A percentile compares a stretch with the other conserved stretches of the same genome.
phyloP scores from a whole-genome alignment of 345 rosid genomes.

The Lepidium didymum region DNA sequence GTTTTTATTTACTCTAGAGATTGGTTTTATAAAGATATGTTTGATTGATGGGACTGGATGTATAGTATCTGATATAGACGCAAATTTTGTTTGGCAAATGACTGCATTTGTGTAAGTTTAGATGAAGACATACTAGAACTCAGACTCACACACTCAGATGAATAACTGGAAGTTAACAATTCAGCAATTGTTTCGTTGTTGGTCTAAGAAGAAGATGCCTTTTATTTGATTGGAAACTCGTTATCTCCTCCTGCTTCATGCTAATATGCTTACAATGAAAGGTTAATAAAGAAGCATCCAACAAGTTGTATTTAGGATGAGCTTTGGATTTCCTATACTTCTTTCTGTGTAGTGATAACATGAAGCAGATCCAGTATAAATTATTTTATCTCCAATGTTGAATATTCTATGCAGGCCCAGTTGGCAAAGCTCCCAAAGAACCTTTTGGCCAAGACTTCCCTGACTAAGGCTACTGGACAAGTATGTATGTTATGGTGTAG shows the following conservation, averaged over 20 bases:
- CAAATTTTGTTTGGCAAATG: neutral
- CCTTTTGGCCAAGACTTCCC: conserved; percentile 64
- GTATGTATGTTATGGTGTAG: conserved; percentile 33
- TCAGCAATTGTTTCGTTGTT: neutral
- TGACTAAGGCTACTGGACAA: conserved; percentile 65
- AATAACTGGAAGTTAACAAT: too few species aligned
- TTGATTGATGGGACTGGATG: neutral
- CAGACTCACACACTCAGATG: neutral
- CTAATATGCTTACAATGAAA: neutral
- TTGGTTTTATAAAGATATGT: neutral
- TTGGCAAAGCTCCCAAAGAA: conserved; percentile 69
- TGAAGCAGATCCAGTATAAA: neutral
- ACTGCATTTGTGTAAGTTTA: neutral
- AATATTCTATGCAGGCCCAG: conserved; percentile 40
- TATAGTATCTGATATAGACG: neutral
- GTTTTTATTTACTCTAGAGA: neutral
- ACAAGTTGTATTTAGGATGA: neutral
- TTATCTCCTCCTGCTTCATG: neutral
- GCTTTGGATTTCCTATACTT: neutral
- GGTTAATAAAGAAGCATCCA: neutral
- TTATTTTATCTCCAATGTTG: neutral
- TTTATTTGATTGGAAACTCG: neutral
- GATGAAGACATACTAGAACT: neutral
- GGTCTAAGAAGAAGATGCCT: neutral
- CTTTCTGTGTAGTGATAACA: neutral